phyloP scores from a whole-genome alignment of 108 stramenopile genomes.

The Aurantiochytrium sp. region DNA sequence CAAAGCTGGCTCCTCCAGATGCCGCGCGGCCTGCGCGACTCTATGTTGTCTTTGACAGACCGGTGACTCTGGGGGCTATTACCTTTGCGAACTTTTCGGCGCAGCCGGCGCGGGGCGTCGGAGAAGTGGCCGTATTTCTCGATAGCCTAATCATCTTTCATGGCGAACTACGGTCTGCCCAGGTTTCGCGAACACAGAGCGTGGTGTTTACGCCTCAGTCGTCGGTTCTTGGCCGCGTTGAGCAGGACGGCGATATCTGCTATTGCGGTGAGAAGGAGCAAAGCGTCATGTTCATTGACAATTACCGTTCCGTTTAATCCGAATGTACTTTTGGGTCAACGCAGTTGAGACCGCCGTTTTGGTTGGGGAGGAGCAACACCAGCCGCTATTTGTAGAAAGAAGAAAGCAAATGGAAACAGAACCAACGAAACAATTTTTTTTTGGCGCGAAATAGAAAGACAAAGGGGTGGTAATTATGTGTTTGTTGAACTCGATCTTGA shows the following conservation, averaged over 20 bases:
- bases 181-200: not conserved
- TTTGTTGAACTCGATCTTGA: no score
- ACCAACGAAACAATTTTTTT: no score
- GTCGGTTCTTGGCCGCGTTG: not conserved
- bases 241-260: not conserved
- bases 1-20: not conserved
- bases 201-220: not conserved
- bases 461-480: no score
- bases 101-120: not conserved
- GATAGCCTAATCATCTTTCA: not conserved
- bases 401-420: no score
- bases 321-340: no score
- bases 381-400: no score
- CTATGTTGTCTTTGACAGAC: not conserved
- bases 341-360: no score
- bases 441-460: no score
- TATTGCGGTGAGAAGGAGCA: constrained; percentile 10
- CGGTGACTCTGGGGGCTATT: not conserved
- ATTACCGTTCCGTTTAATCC: not conserved
- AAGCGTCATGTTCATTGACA: not conserved
- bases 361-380: no score
- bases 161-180: not conserved
- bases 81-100: not conserved
- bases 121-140: not conserved
- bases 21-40: not conserved